Percentiles rank a stretch among this genome's conserved stretches.
Conservation (phyloP, 169 alveolate species). For the Theileria annulata region DNA sequence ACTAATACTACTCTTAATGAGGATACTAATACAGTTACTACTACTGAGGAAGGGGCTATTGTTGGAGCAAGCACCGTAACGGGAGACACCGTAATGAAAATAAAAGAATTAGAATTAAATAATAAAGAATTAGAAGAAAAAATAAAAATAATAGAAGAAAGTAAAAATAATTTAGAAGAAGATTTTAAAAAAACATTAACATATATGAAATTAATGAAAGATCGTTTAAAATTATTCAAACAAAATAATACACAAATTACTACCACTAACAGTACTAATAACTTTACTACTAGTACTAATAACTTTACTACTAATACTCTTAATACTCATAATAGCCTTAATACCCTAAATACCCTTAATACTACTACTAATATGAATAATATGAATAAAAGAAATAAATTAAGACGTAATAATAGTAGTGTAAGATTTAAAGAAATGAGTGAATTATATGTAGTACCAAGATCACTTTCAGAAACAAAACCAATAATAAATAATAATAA, state of each 20-base stretch:
- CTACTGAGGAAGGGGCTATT: neutral
- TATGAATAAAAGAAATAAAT: neutral
- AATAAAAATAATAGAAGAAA: constrained; percentile 29
- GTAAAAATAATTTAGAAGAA: constrained; percentile 49
- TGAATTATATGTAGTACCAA: constrained; percentile 3
- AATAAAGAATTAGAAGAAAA: constrained; percentile 20
- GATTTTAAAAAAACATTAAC: constrained; percentile 56
- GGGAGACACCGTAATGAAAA: no score
- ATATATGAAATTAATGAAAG: constrained; percentile 63
- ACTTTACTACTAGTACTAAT: neutral
- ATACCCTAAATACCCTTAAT: neutral
- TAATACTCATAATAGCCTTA: neutral
- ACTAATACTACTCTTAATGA: neutral
- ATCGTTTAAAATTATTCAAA: constrained; percentile 27
- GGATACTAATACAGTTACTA: neutral
- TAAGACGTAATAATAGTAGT: constrained; percentile 29
- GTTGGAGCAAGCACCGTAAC: no score
- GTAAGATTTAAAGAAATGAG: constrained; percentile 36
- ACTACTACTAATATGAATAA: neutral
- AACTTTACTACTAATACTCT: neutral
- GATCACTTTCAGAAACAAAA: constrained; percentile 5
- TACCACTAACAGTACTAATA: neutral
- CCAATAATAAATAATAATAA: neutral
- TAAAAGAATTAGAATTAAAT: neutral
- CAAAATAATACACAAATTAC: neutral